Evolutionary conservation across 768 basidiomycete species (phyloP).

Genomic region (Termitomyces sp.): DNA sequence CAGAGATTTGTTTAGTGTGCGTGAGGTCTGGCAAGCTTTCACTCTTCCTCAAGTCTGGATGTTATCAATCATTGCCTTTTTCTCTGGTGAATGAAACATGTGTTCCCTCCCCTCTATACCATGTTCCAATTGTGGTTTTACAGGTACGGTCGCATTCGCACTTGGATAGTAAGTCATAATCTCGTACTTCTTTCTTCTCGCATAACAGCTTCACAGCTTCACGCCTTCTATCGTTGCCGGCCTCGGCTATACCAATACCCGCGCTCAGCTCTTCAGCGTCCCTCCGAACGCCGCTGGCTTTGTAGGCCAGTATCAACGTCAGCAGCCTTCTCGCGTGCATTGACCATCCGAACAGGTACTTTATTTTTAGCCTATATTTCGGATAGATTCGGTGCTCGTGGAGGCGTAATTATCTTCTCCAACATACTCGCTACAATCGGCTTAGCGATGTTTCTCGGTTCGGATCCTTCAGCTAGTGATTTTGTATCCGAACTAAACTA

Average conservation of each 20-base stretch:
- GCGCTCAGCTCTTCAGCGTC: neutral
- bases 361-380: neutral
- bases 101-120: neutral
- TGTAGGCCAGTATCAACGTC: neutral
- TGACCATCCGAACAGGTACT: neutral
- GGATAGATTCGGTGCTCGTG: neutral
- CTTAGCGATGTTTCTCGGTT: neutral
- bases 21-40: slow-evolving; percentile 44
- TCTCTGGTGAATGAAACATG: neutral
- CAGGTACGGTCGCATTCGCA: neutral
- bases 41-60: slow-evolving; percentile 52
- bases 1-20: slow-evolving; percentile 49
- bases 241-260: neutral
- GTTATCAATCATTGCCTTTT: slow-evolving; percentile 28
- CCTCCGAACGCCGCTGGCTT: neutral
- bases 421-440: neutral
- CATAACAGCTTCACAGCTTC: neutral
- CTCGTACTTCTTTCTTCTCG: neutral
- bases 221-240: neutral
- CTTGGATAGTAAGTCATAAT: neutral
- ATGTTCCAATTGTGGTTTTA: neutral
- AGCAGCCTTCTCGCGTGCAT: neutral
- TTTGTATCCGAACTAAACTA: neutral
- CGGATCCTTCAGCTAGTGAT: neutral
- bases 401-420: neutral